Evolutionary conservation across 768 basidiomycete genomes (phyloP).

Genomic region (Hygrophorus pudorinus): DNA sequence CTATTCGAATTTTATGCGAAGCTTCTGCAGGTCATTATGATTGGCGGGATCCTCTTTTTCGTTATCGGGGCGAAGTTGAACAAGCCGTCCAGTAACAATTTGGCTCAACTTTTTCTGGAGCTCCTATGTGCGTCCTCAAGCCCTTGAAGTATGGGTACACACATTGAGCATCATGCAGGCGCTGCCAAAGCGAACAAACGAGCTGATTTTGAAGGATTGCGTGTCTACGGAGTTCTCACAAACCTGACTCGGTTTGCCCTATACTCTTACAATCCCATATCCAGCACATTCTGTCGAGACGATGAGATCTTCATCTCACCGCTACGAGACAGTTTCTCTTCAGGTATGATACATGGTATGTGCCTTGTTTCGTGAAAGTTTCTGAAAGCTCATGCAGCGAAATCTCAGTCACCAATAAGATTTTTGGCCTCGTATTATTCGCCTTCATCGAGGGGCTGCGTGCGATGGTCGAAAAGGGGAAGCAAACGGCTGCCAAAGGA

Average conservation of each 20-base stretch:
- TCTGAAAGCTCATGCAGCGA: constrained; percentile 1
- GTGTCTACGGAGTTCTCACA: constrained; percentile 4
- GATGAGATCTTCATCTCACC: background rate
- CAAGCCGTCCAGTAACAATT: constrained; percentile 3
- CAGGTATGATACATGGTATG: constrained; percentile 5
- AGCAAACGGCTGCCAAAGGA: background rate
- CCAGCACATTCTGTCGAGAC: constrained; percentile 1
- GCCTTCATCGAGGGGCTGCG: constrained; percentile 5
- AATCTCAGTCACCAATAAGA: constrained; percentile 5
- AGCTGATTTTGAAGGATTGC: constrained; percentile 5
- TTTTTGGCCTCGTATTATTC: constrained; percentile 3
- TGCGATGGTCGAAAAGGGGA: constrained; percentile 2
- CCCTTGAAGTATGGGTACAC: constrained; percentile 1
- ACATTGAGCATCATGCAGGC: constrained; percentile 3
- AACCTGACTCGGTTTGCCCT: constrained; percentile 2
- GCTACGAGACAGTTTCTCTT: constrained; percentile 3
- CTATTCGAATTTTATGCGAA: background rate
- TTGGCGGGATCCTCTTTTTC: constrained; percentile 5
- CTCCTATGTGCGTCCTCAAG: constrained; percentile 4
- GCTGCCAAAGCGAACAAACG: constrained; percentile 5
- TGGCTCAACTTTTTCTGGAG: constrained; percentile 6
- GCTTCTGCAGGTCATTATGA: constrained; percentile 3
- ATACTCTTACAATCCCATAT: constrained; percentile 5
- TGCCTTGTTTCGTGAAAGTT: constrained; percentile 1
- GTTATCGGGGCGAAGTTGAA: constrained; percentile 3